Evolutionary conservation across 306 rosid species (phyloP).

Genomic region (Vigna trinervia): DNA sequence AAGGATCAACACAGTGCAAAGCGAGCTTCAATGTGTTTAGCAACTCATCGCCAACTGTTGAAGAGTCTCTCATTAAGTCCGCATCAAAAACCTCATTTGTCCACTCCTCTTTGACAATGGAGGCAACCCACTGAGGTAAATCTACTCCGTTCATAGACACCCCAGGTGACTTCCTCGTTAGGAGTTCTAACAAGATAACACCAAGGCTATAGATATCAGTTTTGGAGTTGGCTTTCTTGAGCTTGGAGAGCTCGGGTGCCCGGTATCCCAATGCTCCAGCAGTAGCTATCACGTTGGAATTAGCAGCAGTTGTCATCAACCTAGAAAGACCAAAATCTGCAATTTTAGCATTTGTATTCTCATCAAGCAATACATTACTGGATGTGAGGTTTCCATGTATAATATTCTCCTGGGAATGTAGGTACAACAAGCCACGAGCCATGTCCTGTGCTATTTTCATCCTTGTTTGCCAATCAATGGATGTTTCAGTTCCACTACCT

Average conservation of each 20-base stretch:
- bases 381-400: slow-evolving; percentile 86
- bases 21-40: slow-evolving; percentile 77
- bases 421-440: slow-evolving; percentile 65
- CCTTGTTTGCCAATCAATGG: slow-evolving; percentile 77
- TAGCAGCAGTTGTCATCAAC: slow-evolving; percentile 75
- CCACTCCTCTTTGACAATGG: slow-evolving; percentile 86
- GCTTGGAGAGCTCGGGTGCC: slow-evolving; percentile 77
- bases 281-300: slow-evolving; percentile 75
- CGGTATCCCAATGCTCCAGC: slow-evolving; percentile 78
- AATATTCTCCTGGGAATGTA: slow-evolving; percentile 67
- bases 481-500: slow-evolving; percentile 70
- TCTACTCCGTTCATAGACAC: slow-evolving; percentile 69
- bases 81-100: slow-evolving; percentile 79
- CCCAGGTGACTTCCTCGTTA: slow-evolving; percentile 81
- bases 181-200: slow-evolving; percentile 76
- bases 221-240: slow-evolving; percentile 72
- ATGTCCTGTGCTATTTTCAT: slow-evolving; percentile 71
- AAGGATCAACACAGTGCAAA: slow-evolving; percentile 85
- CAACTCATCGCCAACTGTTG: slow-evolving; percentile 67
- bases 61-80: slow-evolving; percentile 74
- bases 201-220: slow-evolving; percentile 80
- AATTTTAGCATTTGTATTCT: slow-evolving; percentile 56
- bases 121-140: slow-evolving; percentile 87
- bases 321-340: slow-evolving; percentile 71
- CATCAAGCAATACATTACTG: slow-evolving; percentile 72